A percentile compares a stretch with the other conserved stretches of the same genome.
Conservation (phyloP, 768 basidiomycete genomes). For the Polyporus arcularius region DNA sequence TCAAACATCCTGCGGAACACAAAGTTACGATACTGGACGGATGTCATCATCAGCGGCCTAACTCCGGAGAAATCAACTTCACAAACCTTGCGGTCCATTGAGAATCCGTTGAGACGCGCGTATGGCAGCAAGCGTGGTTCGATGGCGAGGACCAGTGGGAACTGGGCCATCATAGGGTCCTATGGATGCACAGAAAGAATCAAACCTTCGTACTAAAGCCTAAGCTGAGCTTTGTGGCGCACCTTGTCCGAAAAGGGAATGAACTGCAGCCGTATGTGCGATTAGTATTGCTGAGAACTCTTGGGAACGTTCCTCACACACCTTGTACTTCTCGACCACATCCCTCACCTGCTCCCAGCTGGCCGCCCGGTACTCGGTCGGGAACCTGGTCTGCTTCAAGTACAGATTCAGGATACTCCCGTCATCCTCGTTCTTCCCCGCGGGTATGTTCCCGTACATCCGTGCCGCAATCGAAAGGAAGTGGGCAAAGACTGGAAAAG, state of each 20-base stretch:
- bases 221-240: slow-evolving; percentile 14
- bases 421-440: slow-evolving; percentile 75
- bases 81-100: slow-evolving; percentile 73
- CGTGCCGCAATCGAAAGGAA: slow-evolving; percentile 61
- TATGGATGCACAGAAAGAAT: slow-evolving; percentile 27
- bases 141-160: slow-evolving; percentile 74
- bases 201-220: neutral
- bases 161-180: slow-evolving; percentile 79
- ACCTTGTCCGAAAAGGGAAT: slow-evolving; percentile 78
- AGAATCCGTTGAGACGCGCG: slow-evolving; percentile 73
- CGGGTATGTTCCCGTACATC: slow-evolving; percentile 65
- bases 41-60: slow-evolving; percentile 1
- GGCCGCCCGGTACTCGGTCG: slow-evolving; percentile 56
- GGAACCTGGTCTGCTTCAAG: slow-evolving; percentile 68
- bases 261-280: slow-evolving; percentile 46
- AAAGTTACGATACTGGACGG: slow-evolving; percentile 71
- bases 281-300: neutral
- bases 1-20: slow-evolving; percentile 90
- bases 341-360: slow-evolving; percentile 67
- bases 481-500: slow-evolving; percentile 60
- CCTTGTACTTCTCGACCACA: slow-evolving; percentile 71
- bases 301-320: slow-evolving; percentile 33
- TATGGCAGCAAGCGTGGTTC: slow-evolving; percentile 75
- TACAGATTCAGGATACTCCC: slow-evolving; percentile 64
- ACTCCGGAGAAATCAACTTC: slow-evolving; percentile 7